Evolutionary conservation across 2,329 filamentous ascomycete species (phyloP), one percentile per base, ranked within the genome.

Genomic region (Aspergillus spinulosporus): DNA sequence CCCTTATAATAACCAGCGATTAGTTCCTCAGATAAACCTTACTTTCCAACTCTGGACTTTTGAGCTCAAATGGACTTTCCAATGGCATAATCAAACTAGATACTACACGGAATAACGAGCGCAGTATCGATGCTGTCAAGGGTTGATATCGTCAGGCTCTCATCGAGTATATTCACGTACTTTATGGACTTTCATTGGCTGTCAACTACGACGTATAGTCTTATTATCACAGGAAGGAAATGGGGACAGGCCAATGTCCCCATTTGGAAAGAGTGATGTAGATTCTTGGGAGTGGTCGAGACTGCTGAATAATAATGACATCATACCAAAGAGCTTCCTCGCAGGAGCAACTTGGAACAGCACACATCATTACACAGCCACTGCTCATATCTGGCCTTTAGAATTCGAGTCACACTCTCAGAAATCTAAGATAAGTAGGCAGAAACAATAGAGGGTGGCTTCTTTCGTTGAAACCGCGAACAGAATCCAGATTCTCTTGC

Each of bases 241-340:
- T 28, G 12, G 11, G 37, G 31, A 31, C 32, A 49, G 31, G 37
- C 37, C 39, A 46, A 12, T 21, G n/a, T 45, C 12, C 21, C 21
- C 42, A 48, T 28, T 11, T 12, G 31, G 42, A 47, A 36, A 21
- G 1, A 3, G 39, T 44, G 34, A 40, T 39, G 47, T 31, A 26
- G 34, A 39, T n/a, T n/a, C 9, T 5, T 14, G 12, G 12, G n/a
- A 11, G n/a, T 5, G 12, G 36, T n/a, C 36, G 36, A 37, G 4
- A 34, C 36, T 6, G 54, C 54, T 57, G 54, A 57, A 36, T 57
- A 45, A 57, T 47, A 46, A 57, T 57, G 49, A 52, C 54, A 48
- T 57, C 49, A 52, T 40, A 2, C 29, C 28, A 45, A 34, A 9
- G 28, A 31, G 11, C 28, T 44, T 7, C 52, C 42, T 12, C 6